Conservation (phyloP, 257 asterid genomes). For the Fraxinus anomala region DNA sequence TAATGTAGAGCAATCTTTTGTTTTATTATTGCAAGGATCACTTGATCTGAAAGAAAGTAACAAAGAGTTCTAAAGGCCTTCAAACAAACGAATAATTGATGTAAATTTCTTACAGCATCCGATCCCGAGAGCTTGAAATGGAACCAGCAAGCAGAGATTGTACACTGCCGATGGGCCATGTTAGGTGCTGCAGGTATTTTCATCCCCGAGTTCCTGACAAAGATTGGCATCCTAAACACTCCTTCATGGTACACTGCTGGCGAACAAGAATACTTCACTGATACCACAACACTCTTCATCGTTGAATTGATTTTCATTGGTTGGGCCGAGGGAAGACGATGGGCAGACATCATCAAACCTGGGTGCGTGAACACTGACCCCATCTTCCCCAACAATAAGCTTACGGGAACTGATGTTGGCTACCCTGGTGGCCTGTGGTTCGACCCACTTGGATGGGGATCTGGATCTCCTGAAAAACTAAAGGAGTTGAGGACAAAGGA, state of each 20-base stretch:
- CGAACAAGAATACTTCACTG: slow-evolving; percentile 88
- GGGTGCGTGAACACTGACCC: slow-evolving; percentile 96
- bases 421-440: slow-evolving; percentile 97
- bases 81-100: not conserved
- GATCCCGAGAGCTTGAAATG: slow-evolving; percentile 96
- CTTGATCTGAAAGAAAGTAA: not conserved
- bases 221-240: slow-evolving; percentile 82
- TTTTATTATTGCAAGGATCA: no score
- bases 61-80: not conserved
- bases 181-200: slow-evolving; percentile 95
- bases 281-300: slow-evolving; percentile 80
- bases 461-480: slow-evolving; percentile 69
- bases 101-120: slow-evolving; percentile 49
- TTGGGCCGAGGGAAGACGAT: slow-evolving; percentile 98
- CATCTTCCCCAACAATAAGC: slow-evolving; percentile 98
- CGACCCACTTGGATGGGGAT: slow-evolving; percentile 96
- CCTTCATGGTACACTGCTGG: slow-evolving; percentile 99
- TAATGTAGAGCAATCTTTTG: no score
- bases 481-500: slow-evolving; percentile 97
- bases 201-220: slow-evolving; percentile 91
- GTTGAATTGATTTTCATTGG: slow-evolving; percentile 81
- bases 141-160: slow-evolving; percentile 84
- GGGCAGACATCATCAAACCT: slow-evolving; percentile 97
- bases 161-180: slow-evolving; percentile 99
- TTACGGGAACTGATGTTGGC: slow-evolving; percentile 95